phyloP scores from a whole-genome alignment of 495 filamentous ascomycete species.

The Penicillium cosmopolitanum region DNA sequence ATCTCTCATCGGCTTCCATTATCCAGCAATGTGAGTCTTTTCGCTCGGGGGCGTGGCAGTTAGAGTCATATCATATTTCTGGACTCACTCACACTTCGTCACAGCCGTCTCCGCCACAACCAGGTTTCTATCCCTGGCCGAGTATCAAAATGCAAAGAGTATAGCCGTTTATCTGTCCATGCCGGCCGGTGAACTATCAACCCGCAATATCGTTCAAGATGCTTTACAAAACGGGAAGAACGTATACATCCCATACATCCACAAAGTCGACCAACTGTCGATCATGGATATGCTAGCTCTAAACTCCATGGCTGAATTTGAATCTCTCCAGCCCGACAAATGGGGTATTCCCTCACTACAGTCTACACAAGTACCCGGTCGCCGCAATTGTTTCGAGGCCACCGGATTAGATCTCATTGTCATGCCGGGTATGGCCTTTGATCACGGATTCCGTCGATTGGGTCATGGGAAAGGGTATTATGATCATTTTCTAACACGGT shows the following conservation, averaged over 20 bases:
- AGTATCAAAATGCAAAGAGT: constrained; percentile 70
- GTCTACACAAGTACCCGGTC: constrained; percentile 58
- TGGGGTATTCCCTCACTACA: constrained; percentile 92
- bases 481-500: constrained; percentile 85
- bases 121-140: constrained; percentile 60
- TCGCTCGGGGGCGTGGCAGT: neutral
- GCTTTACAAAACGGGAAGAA: constrained; percentile 76
- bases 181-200: constrained; percentile 82
- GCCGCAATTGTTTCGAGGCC: constrained; percentile 71
- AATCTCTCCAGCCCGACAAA: constrained; percentile 70
- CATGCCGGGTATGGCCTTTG: constrained; percentile 94
- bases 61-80: neutral
- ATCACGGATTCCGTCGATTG: constrained; percentile 70
- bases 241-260: constrained; percentile 90
- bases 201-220: constrained; percentile 76
- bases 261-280: constrained; percentile 60
- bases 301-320: constrained; percentile 71
- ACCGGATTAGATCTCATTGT: constrained; percentile 79
- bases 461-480: constrained; percentile 98
- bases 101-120: constrained; percentile 62
- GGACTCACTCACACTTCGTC: neutral
- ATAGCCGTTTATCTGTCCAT: constrained; percentile 93
- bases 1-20: constrained; percentile 60
- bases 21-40: constrained; percentile 64
- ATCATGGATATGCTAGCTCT: constrained; percentile 95